phyloP scores from a whole-genome alignment of 805 yeast species.

The Saccharomycopsis lassenensis region DNA sequence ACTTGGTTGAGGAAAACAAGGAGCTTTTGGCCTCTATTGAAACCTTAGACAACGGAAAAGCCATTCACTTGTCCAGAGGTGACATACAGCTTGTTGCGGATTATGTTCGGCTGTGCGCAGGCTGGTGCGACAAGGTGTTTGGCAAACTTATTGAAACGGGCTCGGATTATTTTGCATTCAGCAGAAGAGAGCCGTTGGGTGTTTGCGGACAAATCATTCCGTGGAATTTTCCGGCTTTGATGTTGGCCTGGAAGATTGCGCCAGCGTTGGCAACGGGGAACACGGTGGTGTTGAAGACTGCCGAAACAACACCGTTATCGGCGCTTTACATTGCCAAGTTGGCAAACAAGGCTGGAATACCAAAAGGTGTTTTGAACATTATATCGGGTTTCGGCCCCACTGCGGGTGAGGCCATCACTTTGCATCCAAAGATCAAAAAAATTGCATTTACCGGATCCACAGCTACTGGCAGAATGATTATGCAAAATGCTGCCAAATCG shows the following conservation, averaged over 20 bases:
- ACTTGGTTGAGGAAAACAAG: constrained; percentile 49
- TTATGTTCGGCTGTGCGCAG: constrained; percentile 62
- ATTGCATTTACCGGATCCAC: constrained; percentile 80
- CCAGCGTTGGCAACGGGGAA: constrained; percentile 74
- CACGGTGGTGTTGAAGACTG: constrained; percentile 62
- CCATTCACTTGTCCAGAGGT: constrained; percentile 51
- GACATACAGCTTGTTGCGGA: constrained; percentile 56
- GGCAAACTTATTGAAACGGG: constrained; percentile 61
- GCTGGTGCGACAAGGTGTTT: constrained; percentile 57
- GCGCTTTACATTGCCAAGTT: constrained; percentile 54
- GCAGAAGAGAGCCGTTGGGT: constrained; percentile 67
- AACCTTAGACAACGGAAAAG: constrained; percentile 69
- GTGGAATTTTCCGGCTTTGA: constrained; percentile 77
- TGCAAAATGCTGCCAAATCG: constrained; percentile 59
- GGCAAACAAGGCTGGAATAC: constrained; percentile 58
- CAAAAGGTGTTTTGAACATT: constrained; percentile 66
- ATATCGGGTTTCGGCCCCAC: constrained; percentile 66
- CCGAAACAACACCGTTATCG: constrained; percentile 67
- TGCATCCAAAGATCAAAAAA: constrained; percentile 61
- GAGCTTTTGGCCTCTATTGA: constrained; percentile 61
- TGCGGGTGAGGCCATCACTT: constrained; percentile 61
- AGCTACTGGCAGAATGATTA: constrained; percentile 59
- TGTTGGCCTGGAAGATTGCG: constrained; percentile 72
- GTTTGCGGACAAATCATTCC: constrained; percentile 79
- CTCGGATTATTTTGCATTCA: constrained; percentile 49